A percentile compares a stretch with the other conserved stretches of the same genome.
phyloP scores from a whole-genome alignment of 202 grass and related monocot genomes.

The Bolboschoenoplectus hybrid region DNA sequence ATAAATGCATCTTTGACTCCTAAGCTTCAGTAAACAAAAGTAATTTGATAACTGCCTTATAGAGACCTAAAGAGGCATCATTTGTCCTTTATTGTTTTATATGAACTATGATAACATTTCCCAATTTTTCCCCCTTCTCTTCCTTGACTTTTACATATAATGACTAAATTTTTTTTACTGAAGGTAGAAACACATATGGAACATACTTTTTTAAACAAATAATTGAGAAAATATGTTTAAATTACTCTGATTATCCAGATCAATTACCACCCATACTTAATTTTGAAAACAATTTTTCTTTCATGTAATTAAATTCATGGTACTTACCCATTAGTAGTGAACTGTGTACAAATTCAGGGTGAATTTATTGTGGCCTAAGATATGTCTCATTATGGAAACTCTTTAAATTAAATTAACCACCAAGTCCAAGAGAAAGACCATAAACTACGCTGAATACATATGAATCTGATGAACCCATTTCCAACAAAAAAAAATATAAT shows the following conservation, averaged over 20 bases:
- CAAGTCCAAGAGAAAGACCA: slow-evolving; percentile 11
- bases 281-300: background rate
- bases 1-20: slow-evolving; percentile 10
- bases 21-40: background rate
- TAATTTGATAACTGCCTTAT: background rate
- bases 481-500: background rate
- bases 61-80: slow-evolving; percentile 1
- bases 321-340: background rate
- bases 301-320: background rate
- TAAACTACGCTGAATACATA: background rate
- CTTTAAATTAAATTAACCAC: background rate
- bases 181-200: background rate
- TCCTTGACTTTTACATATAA: background rate
- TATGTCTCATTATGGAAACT: background rate
- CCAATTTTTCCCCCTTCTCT: background rate
- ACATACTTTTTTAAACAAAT: background rate
- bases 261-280: background rate
- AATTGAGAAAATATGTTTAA: background rate
- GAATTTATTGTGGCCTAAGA: background rate
- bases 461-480: slow-evolving; percentile 25
- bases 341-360: background rate
- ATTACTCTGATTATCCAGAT: background rate
- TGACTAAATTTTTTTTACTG: background rate
- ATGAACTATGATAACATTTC: background rate
- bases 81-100: background rate